Base-by-base conservation (phyloP, 345 rosid genomes). In the Rhizophora mangle region DNA sequence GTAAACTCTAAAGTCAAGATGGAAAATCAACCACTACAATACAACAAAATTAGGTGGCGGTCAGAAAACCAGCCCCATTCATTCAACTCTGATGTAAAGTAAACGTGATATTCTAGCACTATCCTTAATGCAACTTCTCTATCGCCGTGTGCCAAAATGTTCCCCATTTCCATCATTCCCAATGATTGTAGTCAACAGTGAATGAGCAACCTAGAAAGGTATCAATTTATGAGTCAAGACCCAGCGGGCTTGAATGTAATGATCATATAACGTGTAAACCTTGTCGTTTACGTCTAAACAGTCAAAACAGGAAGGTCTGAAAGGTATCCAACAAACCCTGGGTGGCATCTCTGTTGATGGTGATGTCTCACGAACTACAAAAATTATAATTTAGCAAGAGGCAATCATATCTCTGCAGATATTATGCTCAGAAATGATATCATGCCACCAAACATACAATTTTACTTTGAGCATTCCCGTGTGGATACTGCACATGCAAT, bases 11-110 rank as follows among this genome's bases (percentile, higher is more conserved):
- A 20, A 32, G 53, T 3, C 59, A 54, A 26, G 16, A 21, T 3
- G 29, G 53, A 64, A 72, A 55, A 19, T 18, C 57, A 46, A 26
- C 3, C 57, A 31, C 54, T 32, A 30, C 22, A 65, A 29, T 15
- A n/a, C 46, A 54, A 68, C 55, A 68, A 68, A 68, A 57, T 3
- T 16, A 15, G 37, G 37, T 24, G 71, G 11, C 58, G 32, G 27
- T 39, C 39, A 4, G 47, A 46, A 31, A 59, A n/a, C 49, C 36
- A 27, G n/a, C 20, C 54, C 61, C 43, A 11, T 22, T 8, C 43
- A 11, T 22, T 8, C 16, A 22, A 22, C 15, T 10, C 24, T 61
- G 60, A 70, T 32, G 37, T 16, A 22, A 52, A 61, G 46, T 15
- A 55, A 61, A 58, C 22, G 8, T 54, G 34, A 6, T 36, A 21